Base-by-base conservation (phyloP, 768 basidiomycete genomes). In the Kwoniella heveanensis region DNA sequence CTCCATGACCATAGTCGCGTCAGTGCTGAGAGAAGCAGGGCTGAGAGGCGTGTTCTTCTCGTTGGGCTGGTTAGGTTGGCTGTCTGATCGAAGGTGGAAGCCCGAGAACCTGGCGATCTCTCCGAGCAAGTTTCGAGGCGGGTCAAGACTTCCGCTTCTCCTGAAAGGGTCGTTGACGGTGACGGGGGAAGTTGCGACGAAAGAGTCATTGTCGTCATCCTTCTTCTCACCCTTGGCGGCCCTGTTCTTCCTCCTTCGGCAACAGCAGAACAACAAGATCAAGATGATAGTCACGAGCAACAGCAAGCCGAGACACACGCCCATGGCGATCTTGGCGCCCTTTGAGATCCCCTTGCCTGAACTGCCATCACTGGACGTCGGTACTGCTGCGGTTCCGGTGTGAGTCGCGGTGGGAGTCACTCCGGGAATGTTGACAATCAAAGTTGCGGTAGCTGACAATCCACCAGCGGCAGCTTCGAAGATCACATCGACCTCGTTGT, bases 301-400 rank as follows among this genome's bases (percentile, higher is more conserved):
- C 27, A 76, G 54, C 12, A 80, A 47, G 22, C 79, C 79, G 21
- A 78, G 58, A 15, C 68, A 74, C 47, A 80, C 71, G 12, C 76
- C 79, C 29, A 80, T 60, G 22, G 74, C 79, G 48, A 80, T 76
- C 59, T 78, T 80, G 46, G 68, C 79, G 6, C 64, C 77, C 10
- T 57, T 71, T 0, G 77, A 78, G 19, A 80, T 67, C 59, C 78
- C 78, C 25, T 57, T 37, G 10, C 62, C 57, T 0, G 66, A 63
- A 10, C 10, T 13, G 25, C 61, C 60, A 21, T 58, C 49, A 17
- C 39, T 50, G 10, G 61, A 59, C 1, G 68, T 48, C 2, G 70
- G 56, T 1, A 54, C 62, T 1, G 63, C 66, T 15, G 69, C 60
- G 17, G 72, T 72, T 12, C 68, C 69, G 17, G 70, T 67, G 22